Evolutionary conservation across 2,329 filamentous ascomycete genomes (phyloP), one percentile per base, ranked within the genome.

Genomic region (Knufia petricola): DNA sequence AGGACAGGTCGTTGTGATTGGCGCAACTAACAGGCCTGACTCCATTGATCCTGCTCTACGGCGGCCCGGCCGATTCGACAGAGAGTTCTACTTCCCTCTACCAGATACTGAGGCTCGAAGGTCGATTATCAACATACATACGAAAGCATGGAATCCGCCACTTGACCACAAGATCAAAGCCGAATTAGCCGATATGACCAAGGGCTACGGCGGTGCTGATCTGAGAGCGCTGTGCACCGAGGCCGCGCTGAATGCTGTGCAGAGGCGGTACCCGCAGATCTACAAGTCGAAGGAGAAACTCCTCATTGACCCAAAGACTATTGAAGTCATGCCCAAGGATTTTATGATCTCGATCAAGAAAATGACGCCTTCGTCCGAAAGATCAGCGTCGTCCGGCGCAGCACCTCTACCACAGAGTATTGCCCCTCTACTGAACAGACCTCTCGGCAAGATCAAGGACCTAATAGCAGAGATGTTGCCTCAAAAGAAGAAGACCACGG

Each of bases 261-360:
- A 98, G 66, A 78, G 92, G 59, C 90, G 86, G 2, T 98, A 94
- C 62, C 92, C 92, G 13, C 92, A 98, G 61, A 95, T 98, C 53
- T 98, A 98, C 70, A 79, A 80, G 20, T 90, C 89, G 0, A 82
- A 85, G 55, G 82, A 94, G 63, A 95, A 95, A 68, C 78, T 96
- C 26, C 69, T 94, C 37, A 92, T 98, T 50, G 82, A 95, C 58
- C 83, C 89, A 0, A 77, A 78, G 52, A 86, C 82, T 59, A 95
- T 98, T 61, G 81, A 81, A 50, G 81, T 98, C 31, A 82, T 86
- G 37, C 87, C 92, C 3, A 92, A 92, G 49, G 92, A 98, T 65
- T 98, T 98, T 60, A 95, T 95, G 85, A 77, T 95, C 12, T 94
- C 90, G 0, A 82, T 95, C 62, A 94, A 95, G 70, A 94, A 94